Percentiles rank a stretch among this genome's conserved stretches.
Evolutionary conservation across 176 grass and related monocot species (phyloP).

Genomic region (Ananas comosus): DNA sequence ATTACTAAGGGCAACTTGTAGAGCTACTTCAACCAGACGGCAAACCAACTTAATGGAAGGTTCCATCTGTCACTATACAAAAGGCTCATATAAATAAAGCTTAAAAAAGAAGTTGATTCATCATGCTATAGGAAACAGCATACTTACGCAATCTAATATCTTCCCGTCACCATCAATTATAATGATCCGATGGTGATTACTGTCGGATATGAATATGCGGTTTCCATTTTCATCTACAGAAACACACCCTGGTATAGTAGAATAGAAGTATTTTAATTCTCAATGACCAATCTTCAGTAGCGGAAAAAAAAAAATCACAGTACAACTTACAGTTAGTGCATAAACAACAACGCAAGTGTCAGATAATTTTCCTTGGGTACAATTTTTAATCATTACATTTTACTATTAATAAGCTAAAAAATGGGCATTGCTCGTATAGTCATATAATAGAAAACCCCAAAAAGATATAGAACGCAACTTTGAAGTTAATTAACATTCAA

Average conservation of each 20-base stretch:
- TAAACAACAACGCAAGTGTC: background rate
- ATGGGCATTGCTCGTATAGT: too few relatives aligned
- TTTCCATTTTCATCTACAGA: conserved; percentile 77
- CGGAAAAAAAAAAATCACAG: background rate
- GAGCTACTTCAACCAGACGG: too few relatives aligned
- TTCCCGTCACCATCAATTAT: conserved; percentile 52
- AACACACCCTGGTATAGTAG: conserved; percentile 34
- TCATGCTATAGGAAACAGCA: background rate
- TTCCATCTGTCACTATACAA: background rate
- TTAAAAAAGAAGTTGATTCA: conserved; percentile 2
- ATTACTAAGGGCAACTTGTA: too few relatives aligned
- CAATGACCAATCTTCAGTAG: too few relatives aligned
- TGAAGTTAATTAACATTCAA: too few relatives aligned
- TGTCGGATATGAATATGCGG: conserved; percentile 78
- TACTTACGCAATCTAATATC: conserved; percentile 75
- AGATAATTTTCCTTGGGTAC: too few relatives aligned
- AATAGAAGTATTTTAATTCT: conserved; percentile 12
- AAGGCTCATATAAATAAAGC: conserved; percentile 17
- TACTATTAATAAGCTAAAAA: too few relatives aligned
- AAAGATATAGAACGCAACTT: too few relatives aligned
- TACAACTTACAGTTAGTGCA: background rate
- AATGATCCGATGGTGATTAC: conserved; percentile 82
- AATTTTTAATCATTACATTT: too few relatives aligned
- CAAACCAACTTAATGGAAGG: background rate
- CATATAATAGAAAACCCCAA: too few relatives aligned